A percentile compares a stretch with the other conserved stretches of the same genome.
Conservation (phyloP, 768 basidiomycete species). For the Ramaria sp. region DNA sequence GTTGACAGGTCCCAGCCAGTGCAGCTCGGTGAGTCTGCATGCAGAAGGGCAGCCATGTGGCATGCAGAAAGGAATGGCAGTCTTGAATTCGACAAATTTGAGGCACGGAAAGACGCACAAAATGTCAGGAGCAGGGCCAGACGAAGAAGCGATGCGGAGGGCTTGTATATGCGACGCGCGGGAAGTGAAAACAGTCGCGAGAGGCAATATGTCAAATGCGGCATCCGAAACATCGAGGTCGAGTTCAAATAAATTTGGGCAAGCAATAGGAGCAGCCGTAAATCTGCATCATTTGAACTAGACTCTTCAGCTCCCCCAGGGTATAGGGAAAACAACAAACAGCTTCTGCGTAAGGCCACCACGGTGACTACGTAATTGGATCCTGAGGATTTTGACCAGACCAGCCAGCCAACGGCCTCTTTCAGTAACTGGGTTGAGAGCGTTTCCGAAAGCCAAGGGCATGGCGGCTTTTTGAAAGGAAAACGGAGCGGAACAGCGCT, state of each 20-base stretch:
- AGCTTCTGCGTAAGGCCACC: background rate
- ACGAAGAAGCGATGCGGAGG: background rate
- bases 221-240: background rate
- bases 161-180: background rate
- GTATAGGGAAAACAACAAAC: background rate
- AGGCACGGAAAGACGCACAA: background rate
- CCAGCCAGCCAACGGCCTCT: background rate
- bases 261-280: background rate
- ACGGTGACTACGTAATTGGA: background rate
- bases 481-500: background rate
- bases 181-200: background rate
- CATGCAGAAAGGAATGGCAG: background rate
- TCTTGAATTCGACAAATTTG: background rate
- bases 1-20: background rate
- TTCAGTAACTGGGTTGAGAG: background rate
- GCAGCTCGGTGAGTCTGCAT: background rate
- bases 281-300: background rate
- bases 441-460: background rate
- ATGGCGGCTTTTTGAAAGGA: background rate
- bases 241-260: background rate
- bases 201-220: background rate
- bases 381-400: background rate
- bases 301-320: background rate
- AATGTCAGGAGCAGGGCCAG: background rate
- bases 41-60: background rate